Evolutionary conservation across 139 green algal genomes (phyloP), one percentile per base, ranked within the genome.

Genomic region (Volvox reticuliferus): DNA sequence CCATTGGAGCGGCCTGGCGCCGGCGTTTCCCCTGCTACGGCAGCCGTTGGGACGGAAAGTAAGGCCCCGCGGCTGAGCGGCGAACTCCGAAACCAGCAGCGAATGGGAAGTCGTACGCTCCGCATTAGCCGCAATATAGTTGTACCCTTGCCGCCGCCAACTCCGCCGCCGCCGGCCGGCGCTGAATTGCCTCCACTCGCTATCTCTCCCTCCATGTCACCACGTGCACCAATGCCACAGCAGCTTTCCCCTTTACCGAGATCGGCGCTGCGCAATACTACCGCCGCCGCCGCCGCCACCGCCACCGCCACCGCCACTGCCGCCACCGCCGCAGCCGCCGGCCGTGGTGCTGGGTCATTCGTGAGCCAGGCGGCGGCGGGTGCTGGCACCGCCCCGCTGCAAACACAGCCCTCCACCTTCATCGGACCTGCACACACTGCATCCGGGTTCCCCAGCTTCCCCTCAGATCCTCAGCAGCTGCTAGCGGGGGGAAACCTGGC

Each of bases 401-500:
- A 55, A 55, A 55, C 44, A 55, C 44, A 55, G 44, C 44, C 44
- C 44, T 55, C 44, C 44, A 9, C 44, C 44, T 55, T 9, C 44
- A 55, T n/a, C n/a, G n/a, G 44, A 55, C 44, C 44, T 9, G 44
- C 44, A 55, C 44, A 9, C 9, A 9, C 5, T 9, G 44, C 44
- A 55, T 55, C 44, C 5, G 44, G 44, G 44, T 55, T 5, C 44
- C 44, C 44, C 44, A 55, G 44, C 44, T 55, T 73, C 21, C 65
- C 65, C 6, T 73, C 65, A 30, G 65, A 73, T 73, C 65, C 65
- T 2, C 65, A 36, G 16, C 69, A 89, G 85, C 33, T 61, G 69
- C 26, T 82, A 36, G 35, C 81, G 68, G 85, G 85, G 18, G 73
- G 50, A 13, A 84, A 90, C 75, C 30, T 90, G 50, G 73, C n/a